These are phyloP conservation scores for Apiosordaria backusii DNA, from an alignment of 495 filamentous ascomycete species.

Conservation along the genomic window DNA sequence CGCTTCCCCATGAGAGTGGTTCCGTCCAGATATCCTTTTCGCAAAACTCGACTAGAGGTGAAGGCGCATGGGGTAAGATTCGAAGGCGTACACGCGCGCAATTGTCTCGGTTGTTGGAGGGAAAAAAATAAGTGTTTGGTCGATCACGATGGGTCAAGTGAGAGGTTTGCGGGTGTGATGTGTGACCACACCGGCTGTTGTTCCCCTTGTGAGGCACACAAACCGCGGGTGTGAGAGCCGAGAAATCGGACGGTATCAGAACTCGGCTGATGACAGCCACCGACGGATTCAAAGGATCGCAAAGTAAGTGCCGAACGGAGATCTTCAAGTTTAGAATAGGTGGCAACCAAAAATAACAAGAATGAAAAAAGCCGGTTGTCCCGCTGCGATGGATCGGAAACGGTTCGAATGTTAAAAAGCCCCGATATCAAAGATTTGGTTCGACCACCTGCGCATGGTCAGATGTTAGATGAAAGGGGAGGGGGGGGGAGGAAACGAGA, in stretches of 20 bases:
- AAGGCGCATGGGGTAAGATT: background rate
- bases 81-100: background rate
- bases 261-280: background rate
- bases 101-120: background rate
- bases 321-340: background rate
- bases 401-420: background rate
- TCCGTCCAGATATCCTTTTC: background rate
- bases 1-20: background rate
- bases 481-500: background rate
- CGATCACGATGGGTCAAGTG: background rate
- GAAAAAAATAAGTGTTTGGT: background rate
- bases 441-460: background rate
- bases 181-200: background rate
- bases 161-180: background rate
- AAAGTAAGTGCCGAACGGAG: too few relatives aligned
- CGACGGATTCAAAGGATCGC: too few relatives aligned
- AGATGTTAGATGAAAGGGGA: background rate
- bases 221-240: background rate
- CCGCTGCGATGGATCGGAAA: background rate
- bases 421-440: background rate
- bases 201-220: background rate
- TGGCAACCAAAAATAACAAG: constrained; percentile 2
- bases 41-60: constrained; percentile 1
- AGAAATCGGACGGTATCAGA: background rate
- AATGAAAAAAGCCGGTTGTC: background rate